Conservation (phyloP, 2,329 filamentous ascomycete genomes). For the Penicillium sp. region DNA sequence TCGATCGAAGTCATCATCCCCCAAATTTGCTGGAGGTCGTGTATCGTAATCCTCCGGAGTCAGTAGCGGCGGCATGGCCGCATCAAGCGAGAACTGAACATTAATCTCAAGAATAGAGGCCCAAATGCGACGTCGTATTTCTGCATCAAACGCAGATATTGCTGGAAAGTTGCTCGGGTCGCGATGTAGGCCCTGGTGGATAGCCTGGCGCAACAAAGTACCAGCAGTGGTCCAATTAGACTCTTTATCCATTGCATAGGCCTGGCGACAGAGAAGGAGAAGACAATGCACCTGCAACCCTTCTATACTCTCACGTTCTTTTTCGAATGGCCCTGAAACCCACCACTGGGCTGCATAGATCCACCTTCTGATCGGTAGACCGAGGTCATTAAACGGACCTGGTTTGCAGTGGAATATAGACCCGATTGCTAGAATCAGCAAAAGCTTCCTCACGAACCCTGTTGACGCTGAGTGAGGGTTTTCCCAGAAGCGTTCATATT, state of each 20-base stretch:
- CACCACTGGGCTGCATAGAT: conserved; percentile 45
- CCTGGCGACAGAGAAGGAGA: conserved; percentile 42
- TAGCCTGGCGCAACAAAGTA: conserved; percentile 37
- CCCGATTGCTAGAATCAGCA: conserved; percentile 43
- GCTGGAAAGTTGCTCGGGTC: conserved; percentile 35
- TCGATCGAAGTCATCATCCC: conserved; percentile 29
- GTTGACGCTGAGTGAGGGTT: conserved; percentile 28
- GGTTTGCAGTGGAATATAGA: conserved; percentile 31
- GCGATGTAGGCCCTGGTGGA: conserved; percentile 43
- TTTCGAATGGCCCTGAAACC: conserved; percentile 44
- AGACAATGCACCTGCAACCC: conserved; percentile 46
- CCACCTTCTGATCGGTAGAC: conserved; percentile 32
- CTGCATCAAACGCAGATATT: conserved; percentile 31
- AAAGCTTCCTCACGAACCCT: conserved; percentile 37
- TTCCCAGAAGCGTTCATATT: conserved; percentile 40
- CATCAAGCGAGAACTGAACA: conserved; percentile 35
- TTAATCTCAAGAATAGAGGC: conserved; percentile 39
- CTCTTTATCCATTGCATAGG: conserved; percentile 41
- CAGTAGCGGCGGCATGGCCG: conserved; percentile 27
- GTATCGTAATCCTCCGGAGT: conserved; percentile 26
- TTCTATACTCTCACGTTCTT: conserved; percentile 35
- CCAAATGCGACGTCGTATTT: conserved; percentile 40
- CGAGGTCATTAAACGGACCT: conserved; percentile 19
- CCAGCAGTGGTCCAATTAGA: conserved; percentile 44
- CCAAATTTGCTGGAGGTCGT: conserved; percentile 25